Base-by-base conservation (phyloP, 108 stramenopile genomes). In the Nitzschia sp. region DNA sequence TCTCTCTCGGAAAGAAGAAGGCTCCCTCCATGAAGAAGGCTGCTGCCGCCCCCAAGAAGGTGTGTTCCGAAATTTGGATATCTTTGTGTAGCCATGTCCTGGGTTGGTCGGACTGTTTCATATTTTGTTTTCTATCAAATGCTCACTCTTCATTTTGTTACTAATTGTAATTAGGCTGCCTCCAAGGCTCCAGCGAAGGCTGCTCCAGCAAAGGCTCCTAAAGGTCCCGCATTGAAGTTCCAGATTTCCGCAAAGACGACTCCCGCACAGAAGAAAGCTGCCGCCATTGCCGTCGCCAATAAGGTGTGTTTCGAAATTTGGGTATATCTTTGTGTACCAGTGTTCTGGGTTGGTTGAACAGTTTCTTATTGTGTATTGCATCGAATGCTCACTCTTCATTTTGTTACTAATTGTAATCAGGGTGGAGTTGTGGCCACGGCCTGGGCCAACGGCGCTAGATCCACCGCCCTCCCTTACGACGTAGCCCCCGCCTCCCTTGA, bases 401-500 rank as follows among this genome's bases (percentile, higher is more conserved):
- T n/a, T n/a, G n/a, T n/a, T n/a, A n/a, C n/a, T n/a, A n/a, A n/a
- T n/a, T n/a, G n/a, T 13, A 42, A 42, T 9, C 38, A 42, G 38
- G 54, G 76, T 33, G 67, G 75, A 65, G 63, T 51, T 55, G 24
- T 73, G 68, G 74, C 74, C 31, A 68, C 69, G 51, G 77, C 73
- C 46, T 51, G 49, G 49, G 49, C 49, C 49, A 51, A 51, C 49
- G 49, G 73, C 59, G 81, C 72, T 38, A 77, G 79, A 21, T 90
- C 94, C 66, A 51, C 57, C 46, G 94, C 94, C 48, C 91, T 95
- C 66, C 94, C 94, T 36, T 90, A 82, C 79, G 88, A 77, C 60
- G 72, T 76, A 36, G 84, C 85, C 53, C 92, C 95, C 34, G 85
- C 82, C 58, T 84, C 87, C 64, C 87, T 98, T 49, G 97, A 98